These are phyloP conservation scores for Pseudoturritis turrita DNA, from an alignment of 345 rosid species.

Conservation along the genomic window DNA sequence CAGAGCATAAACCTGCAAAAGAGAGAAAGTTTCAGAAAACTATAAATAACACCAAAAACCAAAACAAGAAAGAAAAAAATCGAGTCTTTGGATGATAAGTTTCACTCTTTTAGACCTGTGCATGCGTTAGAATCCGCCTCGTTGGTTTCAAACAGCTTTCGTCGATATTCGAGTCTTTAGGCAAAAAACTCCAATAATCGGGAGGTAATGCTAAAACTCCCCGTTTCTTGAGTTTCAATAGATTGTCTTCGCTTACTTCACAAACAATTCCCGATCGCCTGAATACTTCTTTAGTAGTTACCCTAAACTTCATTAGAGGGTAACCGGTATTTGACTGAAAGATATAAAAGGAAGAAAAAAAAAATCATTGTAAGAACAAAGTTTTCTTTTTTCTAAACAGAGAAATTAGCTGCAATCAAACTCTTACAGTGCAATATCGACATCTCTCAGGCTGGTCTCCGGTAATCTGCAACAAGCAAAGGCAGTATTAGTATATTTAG, in stretches of 20 bases:
- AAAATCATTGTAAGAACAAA: background rate
- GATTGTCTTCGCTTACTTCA: conserved; percentile 49
- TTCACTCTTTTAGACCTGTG: conserved; percentile 51
- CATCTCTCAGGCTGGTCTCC: conserved; percentile 47
- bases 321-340: conserved; percentile 44
- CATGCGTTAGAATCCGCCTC: conserved; percentile 59
- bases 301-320: conserved; percentile 72
- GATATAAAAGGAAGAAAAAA: background rate
- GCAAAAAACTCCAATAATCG: conserved; percentile 81
- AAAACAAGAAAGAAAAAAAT: background rate
- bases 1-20: conserved; percentile 51
- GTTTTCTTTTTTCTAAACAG: background rate
- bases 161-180: conserved; percentile 50
- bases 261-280: conserved; percentile 55
- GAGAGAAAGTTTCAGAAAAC: background rate
- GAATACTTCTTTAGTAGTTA: conserved; percentile 56
- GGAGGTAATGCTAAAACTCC: conserved; percentile 39
- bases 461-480: conserved; percentile 40
- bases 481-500: background rate
- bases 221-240: conserved; percentile 29
- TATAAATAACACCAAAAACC: background rate
- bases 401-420: background rate
- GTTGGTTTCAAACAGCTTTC: conserved; percentile 44
- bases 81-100: background rate
- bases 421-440: conserved; percentile 74